phyloP scores from a whole-genome alignment of 345 rosid genomes.

The Aquilaria yunnanensis region DNA sequence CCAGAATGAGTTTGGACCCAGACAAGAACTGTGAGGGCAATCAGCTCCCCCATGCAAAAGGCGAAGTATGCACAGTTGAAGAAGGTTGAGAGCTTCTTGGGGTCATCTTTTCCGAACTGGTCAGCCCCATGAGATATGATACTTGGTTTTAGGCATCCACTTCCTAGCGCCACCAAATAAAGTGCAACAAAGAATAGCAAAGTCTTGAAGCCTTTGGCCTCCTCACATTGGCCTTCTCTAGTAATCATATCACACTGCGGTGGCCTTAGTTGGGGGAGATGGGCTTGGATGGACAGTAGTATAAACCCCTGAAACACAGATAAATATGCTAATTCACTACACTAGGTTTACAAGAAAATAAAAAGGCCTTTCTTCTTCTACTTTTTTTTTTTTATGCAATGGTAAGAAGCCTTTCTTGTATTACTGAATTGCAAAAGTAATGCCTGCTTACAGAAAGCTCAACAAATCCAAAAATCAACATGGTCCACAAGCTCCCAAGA shows the following conservation, averaged over 20 bases:
- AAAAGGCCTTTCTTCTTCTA: too few relatives aligned
- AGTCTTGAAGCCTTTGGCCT: conserved; percentile 67
- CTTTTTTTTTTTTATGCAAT: too few relatives aligned
- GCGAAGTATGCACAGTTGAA: conserved; percentile 91
- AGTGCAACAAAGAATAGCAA: conserved; percentile 64
- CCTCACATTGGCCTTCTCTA: conserved; percentile 30
- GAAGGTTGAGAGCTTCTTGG: conserved; percentile 72
- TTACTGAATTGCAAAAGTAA: too few relatives aligned
- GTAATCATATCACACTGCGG: conserved; percentile 52
- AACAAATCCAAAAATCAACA: conserved; percentile 44
- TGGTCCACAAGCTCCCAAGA: conserved; percentile 56
- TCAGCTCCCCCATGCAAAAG: conserved; percentile 74
- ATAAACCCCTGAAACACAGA: conserved; percentile 61
- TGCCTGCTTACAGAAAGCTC: conserved; percentile 39
- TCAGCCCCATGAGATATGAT: conserved; percentile 92
- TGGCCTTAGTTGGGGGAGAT: conserved; percentile 81
- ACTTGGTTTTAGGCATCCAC: conserved; percentile 96
- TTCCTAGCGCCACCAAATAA: conserved; percentile 86
- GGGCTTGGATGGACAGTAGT: conserved; percentile 84
- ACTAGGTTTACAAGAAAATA: too few relatives aligned
- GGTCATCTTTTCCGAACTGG: conserved; percentile 51
- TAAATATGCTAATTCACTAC: too few relatives aligned
- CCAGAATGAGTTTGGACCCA: conserved; percentile 97
- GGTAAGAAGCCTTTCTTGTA: neutral
- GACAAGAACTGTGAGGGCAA: conserved; percentile 77